Percentiles rank a stretch among this genome's conserved stretches.
These are phyloP conservation scores for Cercophora scortea DNA, from an alignment of 495 filamentous ascomycete genomes.

Conservation along the genomic window DNA sequence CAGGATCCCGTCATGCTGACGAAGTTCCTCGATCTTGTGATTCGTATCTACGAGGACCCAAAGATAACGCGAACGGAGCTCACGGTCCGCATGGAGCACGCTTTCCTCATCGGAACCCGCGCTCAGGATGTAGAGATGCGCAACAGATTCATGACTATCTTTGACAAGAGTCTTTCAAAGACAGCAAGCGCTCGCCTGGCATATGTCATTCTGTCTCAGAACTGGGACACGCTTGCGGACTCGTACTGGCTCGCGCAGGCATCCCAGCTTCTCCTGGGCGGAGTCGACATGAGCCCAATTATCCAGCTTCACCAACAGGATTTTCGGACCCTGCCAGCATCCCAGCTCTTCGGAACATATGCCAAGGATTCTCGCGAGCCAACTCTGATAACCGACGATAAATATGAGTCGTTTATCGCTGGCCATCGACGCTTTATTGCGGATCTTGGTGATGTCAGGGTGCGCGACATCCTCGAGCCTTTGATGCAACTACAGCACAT, in stretches of 20 bases:
- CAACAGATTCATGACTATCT: conserved; percentile 89
- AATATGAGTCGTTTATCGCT: conserved; percentile 70
- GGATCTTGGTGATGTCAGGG: conserved; percentile 75
- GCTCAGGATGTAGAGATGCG: conserved; percentile 96
- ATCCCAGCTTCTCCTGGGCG: conserved; percentile 81
- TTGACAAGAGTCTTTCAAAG: conserved; percentile 82
- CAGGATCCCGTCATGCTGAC: conserved; percentile 73
- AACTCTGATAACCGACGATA: conserved; percentile 68
- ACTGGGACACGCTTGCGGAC: conserved; percentile 91
- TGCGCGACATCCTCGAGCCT: conserved; percentile 82
- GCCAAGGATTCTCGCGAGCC: conserved; percentile 64
- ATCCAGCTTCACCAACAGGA: conserved; percentile 75
- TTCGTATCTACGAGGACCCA: conserved; percentile 93
- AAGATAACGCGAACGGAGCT: conserved; percentile 92
- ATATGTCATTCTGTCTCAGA: conserved; percentile 87
- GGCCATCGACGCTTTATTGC: conserved; percentile 72
- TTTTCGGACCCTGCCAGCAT: conserved; percentile 65
- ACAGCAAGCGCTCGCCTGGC: conserved; percentile 76
- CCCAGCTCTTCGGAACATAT: conserved; percentile 60
- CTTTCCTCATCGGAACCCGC: conserved; percentile 90
- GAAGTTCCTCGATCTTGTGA: conserved; percentile 91
- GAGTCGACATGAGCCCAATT: conserved; percentile 72
- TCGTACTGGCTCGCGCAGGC: conserved; percentile 97
- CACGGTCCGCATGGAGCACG: conserved; percentile 92
- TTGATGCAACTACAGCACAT: conserved; percentile 92